These are phyloP conservation scores for Fusarium sp. DNA, from an alignment of 2,329 filamentous ascomycete genomes.

Conservation along the genomic window DNA sequence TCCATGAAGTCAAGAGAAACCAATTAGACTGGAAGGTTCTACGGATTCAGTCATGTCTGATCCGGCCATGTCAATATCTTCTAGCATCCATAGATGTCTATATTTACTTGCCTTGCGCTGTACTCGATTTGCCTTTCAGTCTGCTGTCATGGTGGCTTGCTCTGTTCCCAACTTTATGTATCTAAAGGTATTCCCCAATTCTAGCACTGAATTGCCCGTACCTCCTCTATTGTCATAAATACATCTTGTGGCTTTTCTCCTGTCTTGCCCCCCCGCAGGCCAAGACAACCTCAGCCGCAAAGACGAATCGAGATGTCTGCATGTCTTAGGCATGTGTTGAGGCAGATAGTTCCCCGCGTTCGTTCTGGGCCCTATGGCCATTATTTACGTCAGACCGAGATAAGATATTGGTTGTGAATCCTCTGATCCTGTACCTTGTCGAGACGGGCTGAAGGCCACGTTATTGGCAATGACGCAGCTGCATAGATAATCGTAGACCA, in stretches of 20 bases:
- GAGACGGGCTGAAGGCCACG: neutral
- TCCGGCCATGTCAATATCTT: too few species aligned
- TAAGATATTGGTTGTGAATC: neutral
- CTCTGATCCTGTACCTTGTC: too few species aligned
- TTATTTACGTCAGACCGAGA: neutral
- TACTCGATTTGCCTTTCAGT: neutral
- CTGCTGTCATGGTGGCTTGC: too few species aligned
- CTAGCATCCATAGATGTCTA: neutral
- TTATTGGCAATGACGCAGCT: neutral
- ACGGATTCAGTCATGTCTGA: too few species aligned
- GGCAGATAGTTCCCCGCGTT: neutral
- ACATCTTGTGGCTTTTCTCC: neutral
- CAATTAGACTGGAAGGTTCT: too few species aligned
- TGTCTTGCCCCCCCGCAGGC: neutral
- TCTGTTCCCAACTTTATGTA: constrained; percentile 14
- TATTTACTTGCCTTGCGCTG: neutral
- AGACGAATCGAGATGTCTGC: neutral
- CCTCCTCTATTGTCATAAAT: neutral
- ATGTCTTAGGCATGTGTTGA: neutral
- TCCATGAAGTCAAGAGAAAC: too few species aligned
- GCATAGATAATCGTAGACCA: neutral
- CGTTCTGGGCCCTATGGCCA: neutral
- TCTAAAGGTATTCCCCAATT: neutral
- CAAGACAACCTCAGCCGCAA: neutral
- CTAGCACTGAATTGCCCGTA: neutral